These are phyloP conservation scores for Datura wrightii DNA, from an alignment of 257 asterid genomes.

Conservation along the genomic window DNA sequence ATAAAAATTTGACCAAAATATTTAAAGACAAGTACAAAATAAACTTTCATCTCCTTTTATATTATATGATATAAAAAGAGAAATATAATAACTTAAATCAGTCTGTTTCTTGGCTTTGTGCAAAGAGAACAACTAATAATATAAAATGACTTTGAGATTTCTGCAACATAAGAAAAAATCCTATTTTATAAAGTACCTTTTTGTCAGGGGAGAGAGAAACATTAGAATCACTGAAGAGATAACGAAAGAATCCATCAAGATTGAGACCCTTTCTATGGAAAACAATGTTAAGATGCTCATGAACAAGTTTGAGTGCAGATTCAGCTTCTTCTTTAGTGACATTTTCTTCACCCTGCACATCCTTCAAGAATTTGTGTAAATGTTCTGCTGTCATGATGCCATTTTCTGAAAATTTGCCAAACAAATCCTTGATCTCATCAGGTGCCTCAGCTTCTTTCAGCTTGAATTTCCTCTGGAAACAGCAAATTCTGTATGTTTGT, in stretches of 20 bases:
- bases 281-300: constrained; percentile 54
- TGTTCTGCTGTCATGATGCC: constrained; percentile 59
- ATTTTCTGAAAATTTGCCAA: constrained; percentile 62
- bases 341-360: constrained; percentile 64
- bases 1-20: neutral
- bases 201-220: constrained; percentile 58
- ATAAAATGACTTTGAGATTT: neutral
- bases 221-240: constrained; percentile 58
- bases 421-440: constrained; percentile 55
- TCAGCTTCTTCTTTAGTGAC: constrained; percentile 57
- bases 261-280: constrained; percentile 56
- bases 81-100: neutral
- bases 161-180: neutral
- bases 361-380: constrained; percentile 60
- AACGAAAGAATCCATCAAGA: constrained; percentile 59
- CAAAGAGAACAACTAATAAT: neutral
- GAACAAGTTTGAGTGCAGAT: constrained; percentile 46
- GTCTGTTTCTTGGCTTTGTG: neutral
- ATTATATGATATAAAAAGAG: neutral
- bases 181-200: constrained; percentile 46
- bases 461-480: constrained; percentile 66
- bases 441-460: constrained; percentile 67
- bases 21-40: neutral
- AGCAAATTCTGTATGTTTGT: constrained; percentile 70
- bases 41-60: neutral